phyloP scores from a whole-genome alignment of 163 green algal species.

The Chlorella variabilis region DNA sequence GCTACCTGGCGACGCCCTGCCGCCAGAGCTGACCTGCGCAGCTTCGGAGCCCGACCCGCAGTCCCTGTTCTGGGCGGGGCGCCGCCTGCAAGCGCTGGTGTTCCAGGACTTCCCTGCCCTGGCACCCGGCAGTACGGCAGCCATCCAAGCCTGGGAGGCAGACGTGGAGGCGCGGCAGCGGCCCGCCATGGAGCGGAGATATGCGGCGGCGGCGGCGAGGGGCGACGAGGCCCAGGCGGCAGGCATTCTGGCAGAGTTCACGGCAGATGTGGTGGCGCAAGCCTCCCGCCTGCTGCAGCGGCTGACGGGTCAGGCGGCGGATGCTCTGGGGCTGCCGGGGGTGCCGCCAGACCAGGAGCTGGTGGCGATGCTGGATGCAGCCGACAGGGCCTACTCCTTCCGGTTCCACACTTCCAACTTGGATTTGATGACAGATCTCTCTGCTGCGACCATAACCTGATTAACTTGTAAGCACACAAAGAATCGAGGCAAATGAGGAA shows the following conservation, averaged over 20 bases:
- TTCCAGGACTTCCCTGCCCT: background rate
- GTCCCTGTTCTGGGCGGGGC: background rate
- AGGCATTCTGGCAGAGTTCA: background rate
- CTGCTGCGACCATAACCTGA: too few relatives aligned
- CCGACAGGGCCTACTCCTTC: background rate
- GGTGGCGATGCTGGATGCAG: background rate
- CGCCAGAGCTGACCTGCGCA: background rate
- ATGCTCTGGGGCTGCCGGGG: background rate
- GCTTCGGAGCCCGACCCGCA: background rate
- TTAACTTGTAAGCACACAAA: background rate
- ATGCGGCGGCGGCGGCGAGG: background rate
- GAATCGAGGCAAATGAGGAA: too few relatives aligned
- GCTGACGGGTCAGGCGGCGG: background rate
- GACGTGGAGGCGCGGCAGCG: conserved; percentile 4
- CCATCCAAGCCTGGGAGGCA: background rate
- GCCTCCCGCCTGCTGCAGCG: background rate
- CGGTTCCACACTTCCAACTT: background rate
- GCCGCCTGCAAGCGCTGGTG: background rate
- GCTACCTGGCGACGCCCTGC: background rate
- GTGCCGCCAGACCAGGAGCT: background rate
- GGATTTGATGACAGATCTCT: too few relatives aligned
- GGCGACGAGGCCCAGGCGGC: background rate
- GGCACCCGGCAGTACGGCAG: background rate
- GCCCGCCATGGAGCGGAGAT: background rate
- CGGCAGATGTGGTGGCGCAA: background rate